phyloP scores from a whole-genome alignment of 495 filamentous ascomycete genomes.

The Endocarpon pusillum region DNA sequence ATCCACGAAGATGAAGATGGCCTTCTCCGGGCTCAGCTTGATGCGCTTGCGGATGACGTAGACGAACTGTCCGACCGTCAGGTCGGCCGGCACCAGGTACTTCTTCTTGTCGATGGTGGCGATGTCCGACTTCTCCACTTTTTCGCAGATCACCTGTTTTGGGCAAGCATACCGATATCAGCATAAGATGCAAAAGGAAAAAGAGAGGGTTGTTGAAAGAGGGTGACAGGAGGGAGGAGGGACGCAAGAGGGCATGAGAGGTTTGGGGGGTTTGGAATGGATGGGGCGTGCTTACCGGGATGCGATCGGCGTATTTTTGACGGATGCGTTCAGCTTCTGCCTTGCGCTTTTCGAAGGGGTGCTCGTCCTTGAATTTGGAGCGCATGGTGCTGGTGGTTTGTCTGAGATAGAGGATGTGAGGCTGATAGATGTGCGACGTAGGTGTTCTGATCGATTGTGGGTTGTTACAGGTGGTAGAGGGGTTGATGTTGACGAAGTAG shows the following conservation, averaged over 20 bases:
- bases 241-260: constrained; percentile 5
- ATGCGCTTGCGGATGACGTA: constrained; percentile 99
- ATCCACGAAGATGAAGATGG: constrained; percentile 99
- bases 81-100: constrained; percentile 92
- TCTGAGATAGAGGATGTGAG: constrained; percentile 13
- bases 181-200: neutral
- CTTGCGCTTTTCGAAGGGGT: constrained; percentile 97
- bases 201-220: neutral
- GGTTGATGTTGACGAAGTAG: constrained; percentile 10
- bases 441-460: neutral
- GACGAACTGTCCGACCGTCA: constrained; percentile 99
- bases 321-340: constrained; percentile 97
- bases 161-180: constrained; percentile 10
- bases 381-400: constrained; percentile 47
- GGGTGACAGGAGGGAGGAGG: neutral
- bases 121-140: constrained; percentile 98
- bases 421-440: constrained; percentile 8
- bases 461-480: constrained; percentile 3
- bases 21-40: constrained; percentile 98
- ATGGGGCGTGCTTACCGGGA: constrained; percentile 56
- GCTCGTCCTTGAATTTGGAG: constrained; percentile 99
- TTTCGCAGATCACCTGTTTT: constrained; percentile 91
- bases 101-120: constrained; percentile 99
- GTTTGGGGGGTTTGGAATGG: constrained; percentile 3
- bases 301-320: constrained; percentile 96